Evolutionary conservation across 495 filamentous ascomycete genomes (phyloP).

Genomic region (Penicillium alfredii): DNA sequence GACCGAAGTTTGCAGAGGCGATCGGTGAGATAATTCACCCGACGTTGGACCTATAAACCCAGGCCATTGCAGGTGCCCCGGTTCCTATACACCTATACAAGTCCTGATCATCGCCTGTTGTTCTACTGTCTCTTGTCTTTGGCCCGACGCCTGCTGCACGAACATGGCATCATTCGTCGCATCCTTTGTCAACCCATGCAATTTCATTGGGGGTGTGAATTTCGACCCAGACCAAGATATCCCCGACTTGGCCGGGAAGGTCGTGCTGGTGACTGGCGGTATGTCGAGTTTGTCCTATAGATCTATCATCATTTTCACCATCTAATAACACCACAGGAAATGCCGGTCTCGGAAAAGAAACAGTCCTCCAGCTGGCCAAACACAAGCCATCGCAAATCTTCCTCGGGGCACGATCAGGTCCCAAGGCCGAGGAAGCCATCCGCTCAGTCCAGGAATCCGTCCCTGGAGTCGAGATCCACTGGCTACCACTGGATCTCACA

Average conservation of each 20-base stretch:
- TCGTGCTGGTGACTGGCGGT: slow-evolving; percentile 54
- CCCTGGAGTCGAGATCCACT: slow-evolving; percentile 24
- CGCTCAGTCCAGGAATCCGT: slow-evolving; percentile 14
- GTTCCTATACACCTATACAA: too few species aligned
- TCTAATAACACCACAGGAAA: slow-evolving; percentile 34
- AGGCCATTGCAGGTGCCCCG: too few species aligned
- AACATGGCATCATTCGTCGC: slow-evolving; percentile 22
- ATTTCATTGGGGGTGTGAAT: slow-evolving; percentile 22
- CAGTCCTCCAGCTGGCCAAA: slow-evolving; percentile 46
- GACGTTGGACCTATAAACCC: too few species aligned
- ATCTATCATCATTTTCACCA: background rate
- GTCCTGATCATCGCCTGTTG: too few species aligned
- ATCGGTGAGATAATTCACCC: too few species aligned
- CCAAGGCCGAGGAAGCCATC: slow-evolving; percentile 27
- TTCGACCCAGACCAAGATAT: slow-evolving; percentile 46
- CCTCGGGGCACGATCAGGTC: slow-evolving; percentile 35
- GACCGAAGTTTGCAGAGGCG: too few species aligned
- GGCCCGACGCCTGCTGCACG: too few species aligned
- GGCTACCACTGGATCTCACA: slow-evolving; percentile 42
- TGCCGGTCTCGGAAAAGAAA: slow-evolving; percentile 53
- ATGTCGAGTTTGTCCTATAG: slow-evolving; percentile 16
- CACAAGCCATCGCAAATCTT: slow-evolving; percentile 53
- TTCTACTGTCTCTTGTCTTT: too few species aligned
- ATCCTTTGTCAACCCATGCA: slow-evolving; percentile 19
- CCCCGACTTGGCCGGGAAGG: slow-evolving; percentile 44